These are phyloP conservation scores for Neoascochyta sp. DNA, from an alignment of 2,329 filamentous ascomycete genomes.

Conservation along the genomic window DNA sequence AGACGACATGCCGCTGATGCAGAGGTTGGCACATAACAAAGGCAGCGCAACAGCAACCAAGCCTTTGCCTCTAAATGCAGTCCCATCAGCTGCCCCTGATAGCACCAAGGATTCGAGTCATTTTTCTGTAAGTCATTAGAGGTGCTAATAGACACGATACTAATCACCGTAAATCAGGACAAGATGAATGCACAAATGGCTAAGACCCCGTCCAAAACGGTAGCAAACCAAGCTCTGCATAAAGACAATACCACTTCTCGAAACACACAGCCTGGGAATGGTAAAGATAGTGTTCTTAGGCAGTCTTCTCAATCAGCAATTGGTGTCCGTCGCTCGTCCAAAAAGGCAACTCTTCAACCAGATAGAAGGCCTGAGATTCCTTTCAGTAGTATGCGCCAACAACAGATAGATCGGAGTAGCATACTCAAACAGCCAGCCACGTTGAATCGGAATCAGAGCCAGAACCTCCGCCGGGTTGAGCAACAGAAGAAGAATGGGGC, in stretches of 20 bases:
- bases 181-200: no score
- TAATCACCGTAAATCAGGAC: no score
- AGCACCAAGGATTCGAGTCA: not conserved
- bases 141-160: no score
- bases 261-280: no score
- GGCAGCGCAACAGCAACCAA: not conserved
- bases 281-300: no score
- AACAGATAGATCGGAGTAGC: constrained; percentile 2
- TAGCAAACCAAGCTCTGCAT: no score
- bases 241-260: no score
- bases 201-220: no score
- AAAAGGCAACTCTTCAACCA: not conserved
- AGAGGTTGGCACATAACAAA: constrained; percentile 1
- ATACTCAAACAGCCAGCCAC: not conserved
- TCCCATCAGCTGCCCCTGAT: not conserved
- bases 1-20: not conserved
- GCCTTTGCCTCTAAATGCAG: not conserved
- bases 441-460: not conserved
- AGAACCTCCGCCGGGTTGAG: constrained; percentile 1
- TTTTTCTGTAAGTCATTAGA: not conserved
- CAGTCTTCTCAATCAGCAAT: no score
- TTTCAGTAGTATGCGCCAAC: not conserved
- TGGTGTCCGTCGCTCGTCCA: not conserved
- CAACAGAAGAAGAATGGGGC: constrained; percentile 2
- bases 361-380: not conserved